Evolutionary conservation across 1,284 basidiomycete genomes (phyloP), one percentile per base, ranked within the genome.

Genomic region (Ceratorhiza oryzae-sativae): DNA sequence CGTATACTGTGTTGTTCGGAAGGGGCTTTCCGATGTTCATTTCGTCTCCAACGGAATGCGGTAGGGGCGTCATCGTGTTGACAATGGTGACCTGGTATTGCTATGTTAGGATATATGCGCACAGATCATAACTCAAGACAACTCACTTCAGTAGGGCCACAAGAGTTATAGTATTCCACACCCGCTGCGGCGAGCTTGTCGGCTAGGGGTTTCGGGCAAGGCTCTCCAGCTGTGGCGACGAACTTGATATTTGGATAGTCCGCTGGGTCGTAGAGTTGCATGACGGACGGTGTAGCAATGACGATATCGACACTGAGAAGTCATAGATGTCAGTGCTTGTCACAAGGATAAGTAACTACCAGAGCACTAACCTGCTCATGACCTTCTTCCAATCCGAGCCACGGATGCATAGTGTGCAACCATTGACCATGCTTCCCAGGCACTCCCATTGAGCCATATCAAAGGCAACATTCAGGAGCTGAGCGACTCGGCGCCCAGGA

Each of bases 401-500:
- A 42, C 86, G 81, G 55, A 87, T 81, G 75, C 83, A 85, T 2
- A 88, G 78, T 0, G 86, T 88, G 62, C 84, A 84, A 0, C 86
- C 86, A 74, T 88, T 88, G 75, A 80, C 83, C 60, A 87, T 79
- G 70, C 84, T 82, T 6, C 86, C 86, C 30, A 88, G 82, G 42
- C 85, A 86, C 81, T 88, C 87, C 86, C 86, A 88, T 51, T 85
- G 85, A 45, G 85, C 86, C 86, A 88, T 87, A 76, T 87, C 87
- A 75, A 87, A 88, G 0, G 86, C 84, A 45, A 88, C 84, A 73
- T 87, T 87, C 79, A 87, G 82, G 46, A 87, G 77, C 75, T 88
- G 87, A 1, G 86, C 83, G n/a, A 87, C 85, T 18, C 85, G 82
- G 30, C 82, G 77, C 23, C 86, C 86, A 8, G 85, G 84, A 23